These are phyloP conservation scores for Pseudoscleropodium purum DNA, from an alignment of 225 moss, liverwort and hornwort genomes.

Conservation along the genomic window DNA sequence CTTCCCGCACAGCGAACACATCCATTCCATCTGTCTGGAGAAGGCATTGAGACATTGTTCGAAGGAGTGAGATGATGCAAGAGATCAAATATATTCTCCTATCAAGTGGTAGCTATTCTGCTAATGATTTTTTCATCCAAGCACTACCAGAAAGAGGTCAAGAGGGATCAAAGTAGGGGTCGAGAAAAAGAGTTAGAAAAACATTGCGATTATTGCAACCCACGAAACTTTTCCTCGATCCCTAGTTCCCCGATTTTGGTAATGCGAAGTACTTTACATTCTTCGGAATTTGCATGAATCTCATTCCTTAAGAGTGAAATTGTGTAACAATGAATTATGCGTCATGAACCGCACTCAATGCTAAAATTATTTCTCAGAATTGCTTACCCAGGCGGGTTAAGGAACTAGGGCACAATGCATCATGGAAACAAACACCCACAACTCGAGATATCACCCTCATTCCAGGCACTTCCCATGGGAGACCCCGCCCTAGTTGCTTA, in stretches of 20 bases:
- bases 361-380: not conserved
- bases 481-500: not conserved
- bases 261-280: not conserved
- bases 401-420: not conserved
- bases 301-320: not conserved
- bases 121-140: not conserved
- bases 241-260: not conserved
- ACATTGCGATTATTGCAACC: not conserved
- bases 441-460: not conserved
- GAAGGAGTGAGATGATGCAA: not conserved
- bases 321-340: not conserved
- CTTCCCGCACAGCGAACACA: slow-evolving; percentile 70
- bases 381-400: not conserved
- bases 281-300: not conserved
- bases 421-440: not conserved
- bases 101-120: not conserved
- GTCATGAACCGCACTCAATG: not conserved
- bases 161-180: not conserved
- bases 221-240: no score
- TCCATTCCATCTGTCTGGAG: slow-evolving; percentile 96
- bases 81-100: not conserved
- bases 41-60: not conserved
- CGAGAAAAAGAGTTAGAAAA: not conserved
- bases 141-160: not conserved
- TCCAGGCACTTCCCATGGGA: no score